Percentiles rank a stretch among this genome's conserved stretches.
Conservation (phyloP, 345 rosid genomes). For the Moringa oleifera region DNA sequence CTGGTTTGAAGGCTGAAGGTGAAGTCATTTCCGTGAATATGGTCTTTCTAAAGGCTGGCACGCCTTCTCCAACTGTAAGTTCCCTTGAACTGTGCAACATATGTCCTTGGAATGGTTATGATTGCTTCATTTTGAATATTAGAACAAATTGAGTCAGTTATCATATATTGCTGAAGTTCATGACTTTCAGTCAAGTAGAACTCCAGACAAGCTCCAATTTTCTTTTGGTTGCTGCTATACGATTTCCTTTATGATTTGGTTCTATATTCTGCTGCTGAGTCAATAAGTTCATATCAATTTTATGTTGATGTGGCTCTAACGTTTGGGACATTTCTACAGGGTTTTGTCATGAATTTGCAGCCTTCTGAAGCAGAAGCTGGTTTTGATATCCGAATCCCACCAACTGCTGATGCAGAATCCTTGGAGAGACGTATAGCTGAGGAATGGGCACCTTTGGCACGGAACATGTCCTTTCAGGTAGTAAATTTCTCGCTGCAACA, state of each 20-base stretch:
- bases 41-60: constrained; percentile 86
- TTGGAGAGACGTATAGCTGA: constrained; percentile 78
- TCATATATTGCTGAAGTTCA: no score
- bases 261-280: background rate
- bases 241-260: background rate
- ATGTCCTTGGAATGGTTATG: no score
- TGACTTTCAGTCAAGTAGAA: background rate
- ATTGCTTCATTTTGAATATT: no score
- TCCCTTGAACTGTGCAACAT: background rate
- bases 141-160: no score
- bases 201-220: background rate
- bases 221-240: background rate
- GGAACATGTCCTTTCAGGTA: constrained; percentile 93
- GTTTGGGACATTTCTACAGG: constrained; percentile 35
- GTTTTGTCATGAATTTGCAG: constrained; percentile 93
- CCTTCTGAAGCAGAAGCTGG: constrained; percentile 99
- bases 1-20: constrained; percentile 78
- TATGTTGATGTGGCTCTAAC: background rate
- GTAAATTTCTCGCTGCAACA: background rate
- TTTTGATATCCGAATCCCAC: constrained; percentile 83
- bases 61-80: constrained; percentile 89
- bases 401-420: constrained; percentile 59
- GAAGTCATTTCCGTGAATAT: constrained; percentile 84
- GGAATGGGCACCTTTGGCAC: constrained; percentile 93
- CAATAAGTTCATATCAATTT: background rate